Base-by-base conservation (phyloP, 2,329 filamentous ascomycete species). In the Alternaria atra region DNA sequence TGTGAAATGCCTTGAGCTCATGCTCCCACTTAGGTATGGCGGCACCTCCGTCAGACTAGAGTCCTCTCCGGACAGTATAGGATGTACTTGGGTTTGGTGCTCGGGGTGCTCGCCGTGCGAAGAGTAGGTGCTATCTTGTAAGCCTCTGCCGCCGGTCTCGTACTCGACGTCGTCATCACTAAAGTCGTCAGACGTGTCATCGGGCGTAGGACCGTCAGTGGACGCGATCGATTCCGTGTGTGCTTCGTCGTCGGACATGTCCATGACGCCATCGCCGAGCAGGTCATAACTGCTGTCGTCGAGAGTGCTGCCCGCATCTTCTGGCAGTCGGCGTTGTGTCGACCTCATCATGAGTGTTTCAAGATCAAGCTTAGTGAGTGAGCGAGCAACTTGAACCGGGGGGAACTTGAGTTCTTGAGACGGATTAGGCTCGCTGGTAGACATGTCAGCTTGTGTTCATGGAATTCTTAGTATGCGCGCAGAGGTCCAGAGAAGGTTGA, bases 211-310 rank as follows among this genome's bases (percentile, higher is more conserved):
- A 27, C 59, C 71, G 52, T 77, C 74, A 27, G 73, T 74, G 2
- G 76, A 79, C 2, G 77, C 73, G 32, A 80, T 67, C 8, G 77
- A 79, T 40, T 73, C 75, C 23, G 77, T 79, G 20, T 76, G 73
- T 44, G 70, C 75, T 57, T 79, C 76, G 57, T 79, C 77, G 64
- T 79, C 76, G 2, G 77, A 79, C 8, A 68, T 63, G 29, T 73
- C 71, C 63, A 69, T 69, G 29, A 73, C 55, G 46, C 70, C 71
- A 30, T 75, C 74, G 47, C 69, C 67, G 39, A 78, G 71, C 25
- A 69, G 59, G 53, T 77, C 76, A 66, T 77, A 78, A n/a, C 69
- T 68, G 67, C 75, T 79, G 25, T 78, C 76, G 32, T 77, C 75
- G 29, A 78, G 69, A n/a, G 74, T 68, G 63, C 66, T 72, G 48